Evolutionary conservation across 805 yeast genomes (phyloP), one percentile per base, ranked within the genome.

Genomic region (Wickerhamomyces subpelliculosus): DNA sequence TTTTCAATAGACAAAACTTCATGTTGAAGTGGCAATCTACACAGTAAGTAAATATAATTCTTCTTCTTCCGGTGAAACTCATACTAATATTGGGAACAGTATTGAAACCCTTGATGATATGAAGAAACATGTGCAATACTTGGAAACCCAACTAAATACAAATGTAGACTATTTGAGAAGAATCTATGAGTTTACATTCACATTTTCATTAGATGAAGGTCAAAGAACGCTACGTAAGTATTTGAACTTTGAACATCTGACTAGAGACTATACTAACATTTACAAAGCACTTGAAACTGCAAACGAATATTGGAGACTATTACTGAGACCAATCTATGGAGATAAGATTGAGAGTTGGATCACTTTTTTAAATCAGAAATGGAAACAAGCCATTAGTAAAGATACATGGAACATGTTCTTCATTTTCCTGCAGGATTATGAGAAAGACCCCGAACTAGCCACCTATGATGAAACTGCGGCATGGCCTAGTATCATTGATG

Each of bases 401-500:
- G 98, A 90, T 52, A 75, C 80, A 19, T 90, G 97, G 97, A 70
- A 74, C 43, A 88, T 89, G 97, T 64, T 84, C 39, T 70, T 70
- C 38, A 76, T 78, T 39, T 86, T 88, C 51, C 59, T 81, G 39
- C 59, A 64, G 38, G 73, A 73, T 42, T 68, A 68, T 42, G 59
- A 74, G 1, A 44, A 55, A 14, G 84, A 85, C 42, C 75, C 83
- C 0, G 44, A 52, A 1, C 63, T 90, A 5, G 60, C 61, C 13
- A 61, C 59, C 3, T 89, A 88, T 58, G 89, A 83, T 49, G 93
- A 82, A 46, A 72, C 74, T 48, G 88, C 83, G 19, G 84, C 96
- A 1, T 90, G 97, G 97, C 98, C 97, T 5, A 75, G 84, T 38
- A 64, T 86, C 14, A 76, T 90, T 46, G 98, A 90, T 57, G 86